Evolutionary conservation across 805 yeast species (phyloP).

Genomic region (Candida michaelii): DNA sequence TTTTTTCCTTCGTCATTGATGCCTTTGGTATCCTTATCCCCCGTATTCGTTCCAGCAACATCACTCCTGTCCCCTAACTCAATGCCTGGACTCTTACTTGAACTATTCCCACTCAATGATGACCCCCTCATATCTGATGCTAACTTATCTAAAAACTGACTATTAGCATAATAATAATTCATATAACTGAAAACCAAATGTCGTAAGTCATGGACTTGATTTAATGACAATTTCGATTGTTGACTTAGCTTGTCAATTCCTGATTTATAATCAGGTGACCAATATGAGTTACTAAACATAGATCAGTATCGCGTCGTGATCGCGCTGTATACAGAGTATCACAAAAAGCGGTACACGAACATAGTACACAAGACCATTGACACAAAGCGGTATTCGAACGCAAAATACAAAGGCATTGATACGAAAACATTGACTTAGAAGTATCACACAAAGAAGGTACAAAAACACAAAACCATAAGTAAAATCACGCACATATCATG

Average conservation of each 20-base stretch:
- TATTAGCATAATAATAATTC: conserved; percentile 34
- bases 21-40: neutral
- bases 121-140: conserved; percentile 7
- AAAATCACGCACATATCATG: too few species aligned
- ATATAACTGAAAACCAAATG: conserved; percentile 36
- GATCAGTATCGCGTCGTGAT: neutral
- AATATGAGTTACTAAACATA: conserved; percentile 35
- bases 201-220: conserved; percentile 42
- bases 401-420: too few species aligned
- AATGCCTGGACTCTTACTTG: neutral
- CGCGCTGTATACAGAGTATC: too few species aligned
- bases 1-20: neutral
- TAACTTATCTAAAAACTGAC: conserved; percentile 32
- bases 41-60: neutral
- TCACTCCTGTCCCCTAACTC: too few species aligned
- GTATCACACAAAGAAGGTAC: too few species aligned
- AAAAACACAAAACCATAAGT: too few species aligned
- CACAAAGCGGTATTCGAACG: too few species aligned
- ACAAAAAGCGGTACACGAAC: too few species aligned
- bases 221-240: conserved; percentile 33
- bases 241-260: conserved; percentile 32
- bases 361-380: too few species aligned
- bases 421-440: too few species aligned
- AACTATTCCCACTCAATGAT: neutral
- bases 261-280: conserved; percentile 42